Conservation (phyloP, 208 protist species). For the Tetramitus jugosus region DNA sequence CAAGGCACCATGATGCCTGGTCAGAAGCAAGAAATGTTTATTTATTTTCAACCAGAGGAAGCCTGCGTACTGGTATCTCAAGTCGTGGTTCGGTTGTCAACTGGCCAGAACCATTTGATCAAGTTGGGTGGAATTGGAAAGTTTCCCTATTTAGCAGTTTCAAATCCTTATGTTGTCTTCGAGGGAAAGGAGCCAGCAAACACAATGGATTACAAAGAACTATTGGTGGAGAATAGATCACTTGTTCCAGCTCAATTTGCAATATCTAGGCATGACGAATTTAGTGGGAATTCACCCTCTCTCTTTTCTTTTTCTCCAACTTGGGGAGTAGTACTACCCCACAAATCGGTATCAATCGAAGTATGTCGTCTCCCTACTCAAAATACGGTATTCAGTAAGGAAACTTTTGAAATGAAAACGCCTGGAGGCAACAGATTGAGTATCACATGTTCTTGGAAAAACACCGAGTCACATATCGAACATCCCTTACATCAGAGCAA, state of each 20-base stretch:
- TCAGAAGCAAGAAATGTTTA: neutral
- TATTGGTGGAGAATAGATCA: neutral
- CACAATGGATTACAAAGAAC: too few relatives aligned
- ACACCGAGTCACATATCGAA: too few relatives aligned
- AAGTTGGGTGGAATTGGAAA: constrained; percentile 1
- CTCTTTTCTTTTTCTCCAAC: neutral
- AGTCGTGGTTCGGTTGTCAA: too few relatives aligned
- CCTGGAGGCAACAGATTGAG: too few relatives aligned
- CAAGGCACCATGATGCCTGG: neutral
- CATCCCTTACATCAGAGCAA: too few relatives aligned
- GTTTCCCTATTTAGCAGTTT: neutral
- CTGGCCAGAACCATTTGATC: too few relatives aligned
- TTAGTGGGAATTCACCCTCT: too few relatives aligned
- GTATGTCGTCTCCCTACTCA: neutral
- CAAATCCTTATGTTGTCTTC: neutral
- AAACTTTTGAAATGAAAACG: neutral
- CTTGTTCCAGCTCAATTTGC: neutral
- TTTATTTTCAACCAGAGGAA: neutral
- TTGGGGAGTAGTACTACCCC: neutral
- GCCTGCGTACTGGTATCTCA: neutral
- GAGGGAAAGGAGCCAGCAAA: neutral
- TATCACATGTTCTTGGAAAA: too few relatives aligned
- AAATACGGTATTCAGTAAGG: neutral
- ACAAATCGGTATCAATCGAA: neutral
- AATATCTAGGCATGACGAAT: too few relatives aligned